Base-by-base conservation (phyloP, 1,284 basidiomycete genomes). In the Naganishia sp. region DNA sequence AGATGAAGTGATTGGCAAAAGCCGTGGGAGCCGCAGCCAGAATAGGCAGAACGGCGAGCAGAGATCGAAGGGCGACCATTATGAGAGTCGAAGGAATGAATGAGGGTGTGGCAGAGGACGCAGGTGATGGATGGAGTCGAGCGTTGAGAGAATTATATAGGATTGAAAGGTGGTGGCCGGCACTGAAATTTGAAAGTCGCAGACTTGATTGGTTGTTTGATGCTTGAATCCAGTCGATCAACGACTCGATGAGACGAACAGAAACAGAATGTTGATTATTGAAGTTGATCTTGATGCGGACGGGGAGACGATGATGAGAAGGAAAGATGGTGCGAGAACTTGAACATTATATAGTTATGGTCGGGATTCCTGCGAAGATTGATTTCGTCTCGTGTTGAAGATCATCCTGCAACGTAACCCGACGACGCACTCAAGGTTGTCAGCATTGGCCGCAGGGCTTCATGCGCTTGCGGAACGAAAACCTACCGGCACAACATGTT, bases 1-100 rank as follows among this genome's bases (percentile, higher is more conserved):
- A 72, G 70, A 78, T 76, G 61, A 78, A 78, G 71, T 61, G 58
- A 35, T 61, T 61, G 32, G 58, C 58, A 15, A 61, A 18, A 25
- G 21, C 58, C 21, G 47, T 25, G 6, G 58, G 58, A 32, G 58
- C 58, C 35, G 58, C 35, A 1, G 58, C 58, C 58, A 61, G 50
- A 50, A 51, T 51, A 28, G 58, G 58, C 58, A 61, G 23, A n/a
- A 61, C 47, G 15, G 58, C 58, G 58, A 61, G 47, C 25, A 61
- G 23, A 50, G 58, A 25, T 42, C 50, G 50, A 47, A 61, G 39
- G 39, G 58, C 47, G 47, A 61, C 58, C 58, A 61, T 61, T 61
- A 51, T 61, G 11, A 47, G 58, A 51, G 47, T 42, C 10, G 58
- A 51, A 21, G 32, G 39, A 28, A 41, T 15, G 21, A 23, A 10